phyloP scores from a whole-genome alignment of 2,329 filamentous ascomycete genomes.

The Colletotrichum sp. region DNA sequence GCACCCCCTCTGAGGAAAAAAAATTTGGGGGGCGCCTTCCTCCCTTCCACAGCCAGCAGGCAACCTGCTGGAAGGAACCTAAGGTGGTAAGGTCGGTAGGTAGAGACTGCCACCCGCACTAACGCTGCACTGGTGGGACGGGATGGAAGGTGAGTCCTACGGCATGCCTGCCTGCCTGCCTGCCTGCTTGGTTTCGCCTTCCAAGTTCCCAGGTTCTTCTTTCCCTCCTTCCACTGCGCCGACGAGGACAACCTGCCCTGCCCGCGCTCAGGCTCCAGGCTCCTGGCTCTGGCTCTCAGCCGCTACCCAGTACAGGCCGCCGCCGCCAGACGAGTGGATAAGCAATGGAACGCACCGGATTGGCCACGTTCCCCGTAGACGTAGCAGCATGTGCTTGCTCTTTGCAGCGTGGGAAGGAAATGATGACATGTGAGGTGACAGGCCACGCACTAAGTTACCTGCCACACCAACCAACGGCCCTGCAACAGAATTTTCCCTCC shows the following conservation, averaged over 20 bases:
- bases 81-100: not conserved
- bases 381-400: constrained; percentile 16
- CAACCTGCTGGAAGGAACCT: not conserved
- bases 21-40: constrained; percentile 7
- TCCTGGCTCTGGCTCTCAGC: constrained; percentile 2
- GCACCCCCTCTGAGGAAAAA: not conserved
- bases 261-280: constrained; percentile 1
- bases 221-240: not conserved
- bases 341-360: constrained; percentile 10
- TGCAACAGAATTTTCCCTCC: not conserved
- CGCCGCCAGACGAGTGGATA: not conserved
- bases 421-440: constrained; percentile 23
- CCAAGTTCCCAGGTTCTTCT: not conserved
- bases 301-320: not conserved
- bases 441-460: constrained; percentile 1
- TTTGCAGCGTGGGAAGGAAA: constrained; percentile 2
- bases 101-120: not conserved
- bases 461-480: constrained; percentile 5
- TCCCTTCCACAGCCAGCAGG: not conserved
- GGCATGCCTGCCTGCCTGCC: not conserved
- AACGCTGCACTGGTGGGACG: not conserved
- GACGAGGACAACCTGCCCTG: not conserved
- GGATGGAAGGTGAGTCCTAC: not conserved
- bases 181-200: not conserved
- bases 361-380: not conserved